Conservation (phyloP, 306 rosid genomes). For the Corylus americana region DNA sequence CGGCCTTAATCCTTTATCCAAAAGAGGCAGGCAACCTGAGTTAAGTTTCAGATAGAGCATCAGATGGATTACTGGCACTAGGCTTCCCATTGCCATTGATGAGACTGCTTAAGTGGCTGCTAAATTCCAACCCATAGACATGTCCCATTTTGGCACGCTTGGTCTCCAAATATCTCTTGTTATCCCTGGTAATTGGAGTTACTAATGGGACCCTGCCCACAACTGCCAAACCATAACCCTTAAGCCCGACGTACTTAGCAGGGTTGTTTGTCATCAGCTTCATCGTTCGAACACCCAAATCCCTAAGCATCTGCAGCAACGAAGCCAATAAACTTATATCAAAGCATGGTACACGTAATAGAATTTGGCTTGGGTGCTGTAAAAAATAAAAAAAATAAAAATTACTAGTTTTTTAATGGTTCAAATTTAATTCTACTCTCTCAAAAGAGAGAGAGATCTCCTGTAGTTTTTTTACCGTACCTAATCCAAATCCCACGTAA, state of each 20-base stretch:
- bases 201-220: constrained; percentile 73
- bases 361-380: no score
- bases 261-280: constrained; percentile 94
- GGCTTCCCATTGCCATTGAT: constrained; percentile 39
- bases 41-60: constrained; percentile 28
- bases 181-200: constrained; percentile 71
- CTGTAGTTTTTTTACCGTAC: no score
- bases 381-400: no score
- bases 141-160: constrained; percentile 83
- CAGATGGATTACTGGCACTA: constrained; percentile 27
- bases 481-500: neutral
- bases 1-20: no score
- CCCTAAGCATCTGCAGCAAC: constrained; percentile 62
- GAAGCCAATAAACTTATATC: neutral
- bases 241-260: constrained; percentile 72
- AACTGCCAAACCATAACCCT: constrained; percentile 82
- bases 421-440: no score
- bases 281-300: constrained; percentile 80
- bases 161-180: constrained; percentile 72
- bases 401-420: no score
- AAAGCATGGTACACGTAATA: no score
- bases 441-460: no score
- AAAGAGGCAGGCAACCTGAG: neutral
- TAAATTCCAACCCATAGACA: constrained; percentile 46
- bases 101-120: constrained; percentile 34